Base-by-base conservation (phyloP, 2,329 filamentous ascomycete species). In the Aspergillus bombycis region DNA sequence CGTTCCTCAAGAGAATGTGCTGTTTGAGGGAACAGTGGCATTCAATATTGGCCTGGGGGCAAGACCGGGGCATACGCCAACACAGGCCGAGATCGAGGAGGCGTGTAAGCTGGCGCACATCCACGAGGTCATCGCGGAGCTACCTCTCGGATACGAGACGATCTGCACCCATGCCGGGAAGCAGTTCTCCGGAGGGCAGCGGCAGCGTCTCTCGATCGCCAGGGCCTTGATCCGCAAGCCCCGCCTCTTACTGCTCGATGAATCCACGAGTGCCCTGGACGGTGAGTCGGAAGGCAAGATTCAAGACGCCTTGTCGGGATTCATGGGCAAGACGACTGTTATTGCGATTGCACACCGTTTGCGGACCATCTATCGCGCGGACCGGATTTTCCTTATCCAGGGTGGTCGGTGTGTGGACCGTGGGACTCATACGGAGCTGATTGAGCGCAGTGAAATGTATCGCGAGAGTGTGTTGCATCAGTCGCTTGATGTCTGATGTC, bases 311-410 rank as follows among this genome's bases (percentile, higher is more conserved):
- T 23, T 48, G 23, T 48, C 45, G 4, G 21, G 21, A 12, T 48
- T 48, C 14, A 14, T 48, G 45, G 68, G 67, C 21, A 69, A 70
- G 8, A 77, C 74, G 19, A 80, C 78, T 9, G 73, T 78, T 30
- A 71, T 80, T 58, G 77, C 76, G 1, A 79, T 80, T 65, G 75
- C 78, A 7, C 77, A 80, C 67, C 72, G 77, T 23, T 66, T 80
- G 53, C 71, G 75, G 57, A 80, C 78, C 14, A 78, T 80, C 43
- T 89, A 91, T 73, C 89, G 93, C 68, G 91, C 91, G 2, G 89
- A 94, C 73, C 81, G 89, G 23, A 94, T 94, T 57, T 92, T 91
- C 70, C 89, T 94, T 3, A 86, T 94, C 43, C 89, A 91, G 45
- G 83, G 87, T 64, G 89, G 91, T 23, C 84, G 74, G 43, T 83